These are phyloP conservation scores for Hamigera avellanea DNA, from an alignment of 495 filamentous ascomycete species.

Conservation along the genomic window DNA sequence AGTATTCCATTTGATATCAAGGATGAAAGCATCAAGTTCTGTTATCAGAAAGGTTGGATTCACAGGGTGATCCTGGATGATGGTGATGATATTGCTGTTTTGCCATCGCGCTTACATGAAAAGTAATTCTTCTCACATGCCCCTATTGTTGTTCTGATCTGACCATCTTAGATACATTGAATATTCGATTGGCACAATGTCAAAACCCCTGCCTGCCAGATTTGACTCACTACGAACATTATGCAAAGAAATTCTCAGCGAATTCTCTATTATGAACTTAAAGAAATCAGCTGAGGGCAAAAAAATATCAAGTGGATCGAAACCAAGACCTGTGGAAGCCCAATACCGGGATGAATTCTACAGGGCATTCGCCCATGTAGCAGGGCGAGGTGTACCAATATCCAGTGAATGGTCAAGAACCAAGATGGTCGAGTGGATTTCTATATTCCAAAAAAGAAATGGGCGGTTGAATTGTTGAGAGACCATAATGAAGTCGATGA, in stretches of 20 bases:
- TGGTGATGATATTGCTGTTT: slow-evolving; percentile 4
- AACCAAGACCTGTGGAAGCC: slow-evolving; percentile 8
- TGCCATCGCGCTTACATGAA: slow-evolving; percentile 9
- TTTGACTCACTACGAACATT: slow-evolving; percentile 1
- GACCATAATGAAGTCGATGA: slow-evolving; percentile 8
- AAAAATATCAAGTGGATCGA: slow-evolving; percentile 6
- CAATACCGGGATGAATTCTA: slow-evolving; percentile 17
- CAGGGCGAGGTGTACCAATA: slow-evolving; percentile 10
- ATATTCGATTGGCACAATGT: neutral
- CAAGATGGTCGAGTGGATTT: slow-evolving; percentile 11
- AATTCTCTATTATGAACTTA: slow-evolving; percentile 2
- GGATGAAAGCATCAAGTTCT: neutral
- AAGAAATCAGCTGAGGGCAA: slow-evolving; percentile 2
- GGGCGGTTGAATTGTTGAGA: slow-evolving; percentile 11
- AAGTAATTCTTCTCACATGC: slow-evolving; percentile 5
- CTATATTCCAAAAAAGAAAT: slow-evolving; percentile 10
- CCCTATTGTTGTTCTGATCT: slow-evolving; percentile 4
- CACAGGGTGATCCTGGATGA: slow-evolving; percentile 3
- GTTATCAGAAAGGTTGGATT: slow-evolving; percentile 5
- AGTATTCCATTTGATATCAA: slow-evolving; percentile 1
- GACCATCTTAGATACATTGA: slow-evolving; percentile 6
- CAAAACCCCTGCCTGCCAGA: neutral
- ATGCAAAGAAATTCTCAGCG: neutral
- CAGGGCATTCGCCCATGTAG: slow-evolving; percentile 6
- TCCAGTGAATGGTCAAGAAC: slow-evolving; percentile 9